Conservation (phyloP, 768 basidiomycete species). For the Psilocybe tampanensis region DNA sequence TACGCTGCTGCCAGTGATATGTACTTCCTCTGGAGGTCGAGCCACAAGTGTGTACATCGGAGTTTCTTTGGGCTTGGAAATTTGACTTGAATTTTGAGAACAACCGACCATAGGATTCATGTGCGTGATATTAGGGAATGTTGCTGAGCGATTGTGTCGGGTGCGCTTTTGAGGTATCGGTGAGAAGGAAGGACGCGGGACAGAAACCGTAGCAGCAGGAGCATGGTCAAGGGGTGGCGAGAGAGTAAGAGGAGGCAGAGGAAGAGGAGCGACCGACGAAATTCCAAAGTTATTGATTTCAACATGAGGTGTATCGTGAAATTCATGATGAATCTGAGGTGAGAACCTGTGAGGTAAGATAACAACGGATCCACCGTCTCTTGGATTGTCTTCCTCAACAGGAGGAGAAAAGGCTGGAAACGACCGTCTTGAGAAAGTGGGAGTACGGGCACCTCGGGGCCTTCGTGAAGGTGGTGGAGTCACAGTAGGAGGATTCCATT, state of each 20-base stretch:
- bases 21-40: not conserved
- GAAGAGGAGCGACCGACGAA: too few species aligned
- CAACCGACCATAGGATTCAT: not conserved
- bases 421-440: not conserved
- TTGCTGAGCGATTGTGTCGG: not conserved
- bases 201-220: not conserved
- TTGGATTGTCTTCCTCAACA: not conserved
- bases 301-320: too few species aligned
- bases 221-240: not conserved
- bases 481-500: not conserved
- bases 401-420: not conserved
- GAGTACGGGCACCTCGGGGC: conserved; percentile 4
- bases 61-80: conserved; percentile 4
- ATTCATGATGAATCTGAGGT: too few species aligned
- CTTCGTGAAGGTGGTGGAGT: not conserved
- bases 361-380: too few species aligned
- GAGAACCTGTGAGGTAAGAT: too few species aligned
- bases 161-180: not conserved
- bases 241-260: not conserved
- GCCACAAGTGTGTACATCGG: not conserved
- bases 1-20: not conserved
- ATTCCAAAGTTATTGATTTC: too few species aligned
- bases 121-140: not conserved
- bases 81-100: not conserved
- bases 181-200: not conserved